phyloP scores from a whole-genome alignment of 768 basidiomycete species.

The Zangia roseola region DNA sequence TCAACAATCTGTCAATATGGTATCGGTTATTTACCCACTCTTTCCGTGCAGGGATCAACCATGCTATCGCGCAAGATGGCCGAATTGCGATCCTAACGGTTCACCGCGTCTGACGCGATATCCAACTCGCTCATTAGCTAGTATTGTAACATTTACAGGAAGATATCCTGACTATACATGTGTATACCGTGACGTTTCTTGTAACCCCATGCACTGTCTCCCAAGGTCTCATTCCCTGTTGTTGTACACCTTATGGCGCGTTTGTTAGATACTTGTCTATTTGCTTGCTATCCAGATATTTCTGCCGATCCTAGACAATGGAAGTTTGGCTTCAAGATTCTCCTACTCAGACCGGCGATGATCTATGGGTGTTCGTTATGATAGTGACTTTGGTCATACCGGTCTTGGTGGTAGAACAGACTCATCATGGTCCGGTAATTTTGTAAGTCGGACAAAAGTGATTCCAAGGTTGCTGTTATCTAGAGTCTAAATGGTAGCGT shows the following conservation, averaged over 20 bases:
- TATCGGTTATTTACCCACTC: neutral
- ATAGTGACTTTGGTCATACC: too few relatives aligned
- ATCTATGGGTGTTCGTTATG: too few relatives aligned
- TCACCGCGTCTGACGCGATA: slow-evolving; percentile 36
- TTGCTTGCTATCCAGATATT: slow-evolving; percentile 2
- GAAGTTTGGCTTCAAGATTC: too few relatives aligned
- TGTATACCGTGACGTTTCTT: slow-evolving; percentile 15
- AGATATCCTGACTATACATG: slow-evolving; percentile 10
- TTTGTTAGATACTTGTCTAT: neutral
- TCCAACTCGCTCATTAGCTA: neutral
- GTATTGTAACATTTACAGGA: neutral
- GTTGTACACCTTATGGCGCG: slow-evolving; percentile 9
- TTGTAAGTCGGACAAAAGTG: too few relatives aligned
- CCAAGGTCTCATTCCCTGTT: neutral
- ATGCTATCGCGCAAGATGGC: slow-evolving; percentile 80
- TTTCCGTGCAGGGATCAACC: slow-evolving; percentile 62
- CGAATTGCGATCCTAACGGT: slow-evolving; percentile 78
- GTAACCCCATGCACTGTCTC: too few relatives aligned
- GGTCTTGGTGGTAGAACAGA: too few relatives aligned
- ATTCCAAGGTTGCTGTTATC: too few relatives aligned
- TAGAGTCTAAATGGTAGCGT: too few relatives aligned
- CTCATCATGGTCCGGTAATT: too few relatives aligned
- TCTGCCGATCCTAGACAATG: too few relatives aligned
- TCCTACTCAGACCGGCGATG: too few relatives aligned
- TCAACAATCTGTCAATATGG: slow-evolving; percentile 2